Conservation (phyloP, 1,139 yeast genomes). For the Taphrina sp. region DNA sequence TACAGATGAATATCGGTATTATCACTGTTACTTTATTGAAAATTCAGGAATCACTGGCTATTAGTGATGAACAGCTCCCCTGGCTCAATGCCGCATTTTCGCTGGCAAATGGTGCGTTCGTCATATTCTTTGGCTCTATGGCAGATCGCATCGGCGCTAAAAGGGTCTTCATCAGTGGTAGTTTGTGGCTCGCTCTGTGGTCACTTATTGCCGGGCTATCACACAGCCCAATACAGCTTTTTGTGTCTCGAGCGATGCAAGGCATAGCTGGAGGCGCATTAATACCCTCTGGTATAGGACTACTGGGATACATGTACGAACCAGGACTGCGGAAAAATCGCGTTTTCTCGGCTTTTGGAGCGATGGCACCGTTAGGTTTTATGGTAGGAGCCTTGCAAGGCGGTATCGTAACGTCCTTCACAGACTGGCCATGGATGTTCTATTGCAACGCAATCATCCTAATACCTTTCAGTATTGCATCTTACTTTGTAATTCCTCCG, state of each 20-base stretch:
- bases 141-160: conserved; percentile 1
- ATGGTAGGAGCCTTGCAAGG: not conserved
- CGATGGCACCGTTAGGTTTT: conserved; percentile 1
- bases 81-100: conserved; percentile 7
- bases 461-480: not conserved
- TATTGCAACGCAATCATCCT: not conserved
- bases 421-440: conserved; percentile 9
- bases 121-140: conserved; percentile 5
- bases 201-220: not conserved
- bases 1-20: not conserved
- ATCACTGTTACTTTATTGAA: not conserved
- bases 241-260: conserved; percentile 9
- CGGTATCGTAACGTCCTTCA: not conserved
- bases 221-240: not conserved
- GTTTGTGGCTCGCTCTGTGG: conserved; percentile 10
- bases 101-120: conserved; percentile 8
- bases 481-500: not conserved
- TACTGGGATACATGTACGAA: conserved; percentile 8
- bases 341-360: conserved; percentile 1
- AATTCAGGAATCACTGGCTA: not conserved
- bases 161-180: conserved; percentile 3
- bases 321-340: conserved; percentile 8
- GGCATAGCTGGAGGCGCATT: conserved; percentile 13
- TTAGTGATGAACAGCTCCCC: conserved; percentile 1
- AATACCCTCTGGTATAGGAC: conserved; percentile 3